These are phyloP conservation scores for Pseudogymnoascus sp. DNA, from an alignment of 2,329 filamentous ascomycete genomes.

Conservation along the genomic window DNA sequence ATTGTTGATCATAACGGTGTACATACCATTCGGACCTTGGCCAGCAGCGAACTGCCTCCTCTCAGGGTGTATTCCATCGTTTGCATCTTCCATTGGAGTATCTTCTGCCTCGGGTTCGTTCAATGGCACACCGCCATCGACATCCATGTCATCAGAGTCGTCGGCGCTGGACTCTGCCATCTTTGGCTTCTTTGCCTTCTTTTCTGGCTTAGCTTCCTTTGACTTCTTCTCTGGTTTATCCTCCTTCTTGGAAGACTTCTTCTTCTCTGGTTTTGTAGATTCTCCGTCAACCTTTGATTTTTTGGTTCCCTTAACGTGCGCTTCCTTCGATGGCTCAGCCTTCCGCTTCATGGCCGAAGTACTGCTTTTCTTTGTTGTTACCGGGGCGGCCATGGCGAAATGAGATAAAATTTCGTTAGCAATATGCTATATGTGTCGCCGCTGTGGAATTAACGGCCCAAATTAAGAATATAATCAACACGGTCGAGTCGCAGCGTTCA, in stretches of 20 bases:
- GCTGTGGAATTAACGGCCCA: background rate
- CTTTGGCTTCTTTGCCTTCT: slow-evolving; percentile 14
- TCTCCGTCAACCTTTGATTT: slow-evolving; percentile 38
- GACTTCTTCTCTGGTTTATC: slow-evolving; percentile 26
- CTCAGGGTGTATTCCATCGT: slow-evolving; percentile 29
- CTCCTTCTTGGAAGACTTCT: slow-evolving; percentile 29
- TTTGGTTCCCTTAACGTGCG: slow-evolving; percentile 37
- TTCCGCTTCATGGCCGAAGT: slow-evolving; percentile 50
- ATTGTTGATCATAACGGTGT: slow-evolving; percentile 6
- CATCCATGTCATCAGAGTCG: slow-evolving; percentile 33
- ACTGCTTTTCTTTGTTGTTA: slow-evolving; percentile 35
- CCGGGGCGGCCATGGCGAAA: slow-evolving; percentile 13
- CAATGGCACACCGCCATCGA: slow-evolving; percentile 25
- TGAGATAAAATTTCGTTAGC: background rate
- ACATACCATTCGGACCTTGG: slow-evolving; percentile 19
- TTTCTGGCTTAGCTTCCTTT: slow-evolving; percentile 7
- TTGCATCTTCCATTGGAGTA: slow-evolving; percentile 25
- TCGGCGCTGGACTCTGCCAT: slow-evolving; percentile 31
- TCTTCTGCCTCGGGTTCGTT: slow-evolving; percentile 14
- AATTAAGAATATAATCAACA: slow-evolving; percentile 4
- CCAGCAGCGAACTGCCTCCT: slow-evolving; percentile 24
- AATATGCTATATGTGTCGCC: slow-evolving; percentile 1
- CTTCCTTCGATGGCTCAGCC: slow-evolving; percentile 38
- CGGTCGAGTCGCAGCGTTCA: slow-evolving; percentile 3
- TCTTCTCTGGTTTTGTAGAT: slow-evolving; percentile 28